These are phyloP conservation scores for Castanea mollissima DNA, from an alignment of 306 rosid genomes.

Conservation along the genomic window DNA sequence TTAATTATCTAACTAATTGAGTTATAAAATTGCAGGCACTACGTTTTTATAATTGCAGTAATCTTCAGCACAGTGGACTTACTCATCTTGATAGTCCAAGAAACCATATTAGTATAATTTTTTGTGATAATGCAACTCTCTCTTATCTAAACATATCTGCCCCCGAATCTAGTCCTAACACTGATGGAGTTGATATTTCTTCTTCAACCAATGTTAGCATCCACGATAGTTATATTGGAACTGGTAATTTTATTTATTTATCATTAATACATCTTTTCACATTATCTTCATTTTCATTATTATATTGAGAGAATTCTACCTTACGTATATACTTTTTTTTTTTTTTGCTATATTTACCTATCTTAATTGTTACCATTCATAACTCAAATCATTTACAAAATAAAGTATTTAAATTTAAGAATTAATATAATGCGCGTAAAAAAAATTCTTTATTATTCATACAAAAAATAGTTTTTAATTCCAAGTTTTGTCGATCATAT, in stretches of 20 bases:
- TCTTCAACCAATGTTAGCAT: not conserved
- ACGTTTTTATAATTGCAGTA: not conserved
- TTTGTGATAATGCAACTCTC: not conserved
- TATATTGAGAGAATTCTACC: no score
- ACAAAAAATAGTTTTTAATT: no score
- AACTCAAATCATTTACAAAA: no score
- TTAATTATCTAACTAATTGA: not conserved
- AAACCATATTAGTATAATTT: not conserved
- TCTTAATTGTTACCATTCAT: no score
- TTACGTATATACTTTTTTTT: no score
- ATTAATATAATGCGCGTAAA: no score
- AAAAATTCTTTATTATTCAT: no score
- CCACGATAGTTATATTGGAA: not conserved
- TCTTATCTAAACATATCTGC: conserved; percentile 3
- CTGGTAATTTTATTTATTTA: not conserved
- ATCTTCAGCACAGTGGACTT: not conserved
- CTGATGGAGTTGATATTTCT: conserved; percentile 15
- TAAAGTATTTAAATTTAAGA: no score
- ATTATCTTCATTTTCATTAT: no score
- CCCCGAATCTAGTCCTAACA: conserved; percentile 10
- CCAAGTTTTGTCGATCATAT: no score
- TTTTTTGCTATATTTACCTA: no score
- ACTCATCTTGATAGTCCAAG: not conserved
- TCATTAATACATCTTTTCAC: no score
- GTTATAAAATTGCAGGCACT: conserved; percentile 11